Evolutionary conservation across 2,329 filamentous ascomycete species (phyloP).

Genomic region (Fusarium veterinarium): DNA sequence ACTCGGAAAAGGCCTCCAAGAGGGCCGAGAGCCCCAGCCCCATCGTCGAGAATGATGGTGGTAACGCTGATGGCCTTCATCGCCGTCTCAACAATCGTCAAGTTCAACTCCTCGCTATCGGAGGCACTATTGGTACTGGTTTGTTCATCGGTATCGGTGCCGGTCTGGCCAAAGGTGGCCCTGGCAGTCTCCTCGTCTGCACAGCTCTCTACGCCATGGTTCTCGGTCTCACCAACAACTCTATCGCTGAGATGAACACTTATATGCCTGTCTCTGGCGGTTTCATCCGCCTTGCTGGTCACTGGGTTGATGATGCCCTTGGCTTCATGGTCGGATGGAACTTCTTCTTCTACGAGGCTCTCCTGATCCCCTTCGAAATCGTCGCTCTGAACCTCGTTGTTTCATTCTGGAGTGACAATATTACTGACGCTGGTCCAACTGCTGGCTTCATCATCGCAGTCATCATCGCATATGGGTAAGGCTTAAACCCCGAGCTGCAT

Average conservation of each 20-base stretch:
- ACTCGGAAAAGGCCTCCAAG: constrained; percentile 32
- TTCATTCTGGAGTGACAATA: constrained; percentile 38
- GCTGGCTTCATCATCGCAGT: constrained; percentile 46
- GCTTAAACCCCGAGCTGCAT: constrained; percentile 19
- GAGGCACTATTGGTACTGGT: constrained; percentile 33
- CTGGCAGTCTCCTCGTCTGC: constrained; percentile 33
- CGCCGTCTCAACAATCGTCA: constrained; percentile 40
- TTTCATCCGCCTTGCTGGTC: constrained; percentile 35
- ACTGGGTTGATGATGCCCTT: constrained; percentile 37
- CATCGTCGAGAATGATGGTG: constrained; percentile 10
- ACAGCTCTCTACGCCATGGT: constrained; percentile 35
- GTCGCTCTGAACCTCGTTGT: constrained; percentile 50
- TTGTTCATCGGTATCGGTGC: constrained; percentile 38
- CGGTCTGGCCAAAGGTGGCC: constrained; percentile 34
- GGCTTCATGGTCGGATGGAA: constrained; percentile 48
- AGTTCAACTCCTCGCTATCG: constrained; percentile 35
- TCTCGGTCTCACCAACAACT: constrained; percentile 38
- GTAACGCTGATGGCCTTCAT: constrained; percentile 29
- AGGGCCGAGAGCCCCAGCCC: constrained; percentile 11
- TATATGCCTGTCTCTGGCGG: constrained; percentile 39
- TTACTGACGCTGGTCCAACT: constrained; percentile 34
- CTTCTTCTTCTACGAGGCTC: constrained; percentile 50
- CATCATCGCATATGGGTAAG: constrained; percentile 40
- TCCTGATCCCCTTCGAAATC: constrained; percentile 50
- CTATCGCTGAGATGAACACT: constrained; percentile 40